Percentiles rank a stretch among this genome's conserved stretches.
These are phyloP conservation scores for Pseudocercospora macadamiae DNA, from an alignment of 2,329 filamentous ascomycete species.

Conservation along the genomic window DNA sequence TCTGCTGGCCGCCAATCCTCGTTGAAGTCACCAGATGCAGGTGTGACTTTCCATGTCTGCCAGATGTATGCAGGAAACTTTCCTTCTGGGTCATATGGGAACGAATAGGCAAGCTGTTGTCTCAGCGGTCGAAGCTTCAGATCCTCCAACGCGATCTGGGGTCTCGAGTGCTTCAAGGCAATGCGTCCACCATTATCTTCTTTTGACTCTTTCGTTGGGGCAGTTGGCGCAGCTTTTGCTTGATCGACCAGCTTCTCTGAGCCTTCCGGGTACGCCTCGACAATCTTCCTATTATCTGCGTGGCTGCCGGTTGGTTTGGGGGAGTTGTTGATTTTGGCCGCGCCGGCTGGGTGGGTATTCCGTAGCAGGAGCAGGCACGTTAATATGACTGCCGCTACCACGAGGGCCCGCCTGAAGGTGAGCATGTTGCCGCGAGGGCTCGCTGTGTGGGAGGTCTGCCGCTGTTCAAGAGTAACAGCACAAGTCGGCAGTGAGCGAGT, in stretches of 20 bases:
- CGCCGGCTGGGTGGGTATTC: slow-evolving; percentile 53
- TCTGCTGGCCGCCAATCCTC: slow-evolving; percentile 79
- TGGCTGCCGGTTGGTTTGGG: slow-evolving; percentile 43
- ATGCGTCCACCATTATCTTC: slow-evolving; percentile 32
- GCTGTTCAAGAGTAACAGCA: not conserved
- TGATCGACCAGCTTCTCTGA: slow-evolving; percentile 16
- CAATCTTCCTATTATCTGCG: slow-evolving; percentile 40
- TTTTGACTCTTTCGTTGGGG: slow-evolving; percentile 33
- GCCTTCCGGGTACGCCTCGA: slow-evolving; percentile 28
- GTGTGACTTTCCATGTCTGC: slow-evolving; percentile 96
- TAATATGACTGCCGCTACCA: slow-evolving; percentile 70
- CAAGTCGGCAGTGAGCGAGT: not conserved
- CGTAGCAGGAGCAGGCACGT: slow-evolving; percentile 71
- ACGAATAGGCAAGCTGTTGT: slow-evolving; percentile 86
- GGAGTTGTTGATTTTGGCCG: slow-evolving; percentile 35
- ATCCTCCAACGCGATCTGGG: slow-evolving; percentile 68
- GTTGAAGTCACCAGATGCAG: slow-evolving; percentile 73
- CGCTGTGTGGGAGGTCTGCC: too few relatives aligned
- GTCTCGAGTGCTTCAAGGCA: slow-evolving; percentile 47
- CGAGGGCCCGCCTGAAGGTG: slow-evolving; percentile 74
- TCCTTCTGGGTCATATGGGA: slow-evolving; percentile 83
- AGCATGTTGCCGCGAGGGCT: slow-evolving; percentile 62
- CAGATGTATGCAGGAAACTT: slow-evolving; percentile 98
- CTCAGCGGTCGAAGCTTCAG: slow-evolving; percentile 72
- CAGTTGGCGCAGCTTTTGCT: slow-evolving; percentile 15